Evolutionary conservation across 176 grass and related monocot species (phyloP).

Genomic region (Oryza glaberrima): DNA sequence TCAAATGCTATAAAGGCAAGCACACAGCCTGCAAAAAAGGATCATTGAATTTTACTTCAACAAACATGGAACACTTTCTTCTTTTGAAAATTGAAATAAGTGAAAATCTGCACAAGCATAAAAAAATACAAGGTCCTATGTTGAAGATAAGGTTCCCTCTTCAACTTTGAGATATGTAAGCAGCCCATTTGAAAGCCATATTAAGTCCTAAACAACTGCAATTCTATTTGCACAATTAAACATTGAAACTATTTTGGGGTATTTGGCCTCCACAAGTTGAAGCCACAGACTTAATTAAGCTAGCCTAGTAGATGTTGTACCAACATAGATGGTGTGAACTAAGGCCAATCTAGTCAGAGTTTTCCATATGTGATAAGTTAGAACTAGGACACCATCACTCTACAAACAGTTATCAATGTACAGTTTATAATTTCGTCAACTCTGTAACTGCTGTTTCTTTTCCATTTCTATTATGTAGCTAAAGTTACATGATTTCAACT

Average conservation of each 20-base stretch:
- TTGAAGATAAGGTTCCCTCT: slow-evolving; percentile 15
- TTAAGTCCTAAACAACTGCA: neutral
- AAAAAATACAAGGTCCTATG: neutral
- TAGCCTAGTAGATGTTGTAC: neutral
- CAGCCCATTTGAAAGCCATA: neutral
- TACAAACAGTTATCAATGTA: neutral
- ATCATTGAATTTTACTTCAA: neutral
- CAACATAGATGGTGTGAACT: neutral
- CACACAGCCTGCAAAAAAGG: slow-evolving; percentile 51
- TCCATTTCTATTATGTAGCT: neutral
- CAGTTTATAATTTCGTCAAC: neutral
- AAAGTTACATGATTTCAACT: neutral
- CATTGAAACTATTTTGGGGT: neutral
- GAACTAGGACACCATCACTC: neutral
- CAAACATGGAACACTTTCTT: neutral
- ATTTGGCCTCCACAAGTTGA: neutral
- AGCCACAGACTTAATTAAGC: neutral
- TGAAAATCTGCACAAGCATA: slow-evolving; percentile 1
- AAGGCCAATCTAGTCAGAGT: neutral
- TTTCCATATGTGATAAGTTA: neutral
- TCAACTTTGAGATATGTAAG: neutral
- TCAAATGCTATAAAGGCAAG: slow-evolving; percentile 75
- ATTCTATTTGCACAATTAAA: neutral
- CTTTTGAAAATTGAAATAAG: neutral
- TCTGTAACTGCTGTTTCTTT: slow-evolving; percentile 3